These are phyloP conservation scores for Musa troglodytarum DNA, from an alignment of 176 grass and related monocot species.

Conservation along the genomic window DNA sequence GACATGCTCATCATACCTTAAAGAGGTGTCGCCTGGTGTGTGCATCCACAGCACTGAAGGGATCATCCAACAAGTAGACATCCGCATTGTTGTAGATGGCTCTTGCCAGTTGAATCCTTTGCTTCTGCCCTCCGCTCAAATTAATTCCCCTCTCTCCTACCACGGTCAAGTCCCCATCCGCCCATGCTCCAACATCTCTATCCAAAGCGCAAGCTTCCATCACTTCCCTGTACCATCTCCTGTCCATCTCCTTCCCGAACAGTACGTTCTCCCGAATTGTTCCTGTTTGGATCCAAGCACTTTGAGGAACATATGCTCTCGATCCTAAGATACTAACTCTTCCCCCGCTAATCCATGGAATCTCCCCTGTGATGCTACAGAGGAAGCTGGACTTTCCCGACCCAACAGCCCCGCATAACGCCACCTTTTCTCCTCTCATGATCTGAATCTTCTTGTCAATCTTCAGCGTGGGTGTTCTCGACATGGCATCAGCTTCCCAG, in stretches of 20 bases:
- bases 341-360: constrained; percentile 45
- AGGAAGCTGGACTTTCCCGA: constrained; percentile 87
- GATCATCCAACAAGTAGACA: constrained; percentile 75
- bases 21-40: constrained; percentile 75
- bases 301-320: constrained; percentile 60
- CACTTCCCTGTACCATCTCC: constrained; percentile 54
- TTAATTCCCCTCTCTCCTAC: constrained; percentile 76
- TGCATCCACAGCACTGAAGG: constrained; percentile 89
- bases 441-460: constrained; percentile 54
- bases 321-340: constrained; percentile 34
- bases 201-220: constrained; percentile 67
- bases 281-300: constrained; percentile 74
- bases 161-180: constrained; percentile 60
- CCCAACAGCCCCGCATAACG: constrained; percentile 64
- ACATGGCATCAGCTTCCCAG: constrained; percentile 46
- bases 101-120: constrained; percentile 85
- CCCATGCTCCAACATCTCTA: constrained; percentile 61
- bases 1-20: constrained; percentile 32
- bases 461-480: constrained; percentile 46
- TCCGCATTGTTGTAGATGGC: constrained; percentile 67
- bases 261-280: constrained; percentile 70
- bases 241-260: constrained; percentile 67
- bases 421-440: constrained; percentile 50
- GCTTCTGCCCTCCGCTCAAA: constrained; percentile 93
- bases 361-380: constrained; percentile 66